Conservation (phyloP, 2,329 filamentous ascomycete species). For the Simplicillium aogashimaense region DNA sequence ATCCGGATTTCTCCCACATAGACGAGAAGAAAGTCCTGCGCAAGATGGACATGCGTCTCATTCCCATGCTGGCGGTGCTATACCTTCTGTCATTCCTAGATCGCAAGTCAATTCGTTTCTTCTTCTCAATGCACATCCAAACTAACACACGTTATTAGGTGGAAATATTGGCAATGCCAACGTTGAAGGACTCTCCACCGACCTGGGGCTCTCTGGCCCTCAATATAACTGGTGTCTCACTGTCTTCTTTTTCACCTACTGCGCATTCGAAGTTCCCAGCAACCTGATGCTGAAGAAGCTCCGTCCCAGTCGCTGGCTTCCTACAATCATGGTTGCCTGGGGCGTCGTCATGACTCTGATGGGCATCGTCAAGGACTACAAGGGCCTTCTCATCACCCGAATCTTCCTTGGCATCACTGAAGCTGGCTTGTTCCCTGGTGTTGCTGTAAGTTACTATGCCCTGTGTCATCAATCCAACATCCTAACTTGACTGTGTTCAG, state of each 20-base stretch:
- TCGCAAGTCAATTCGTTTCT: constrained; percentile 21
- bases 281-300: constrained; percentile 68
- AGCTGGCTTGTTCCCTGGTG: constrained; percentile 56
- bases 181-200: constrained; percentile 35
- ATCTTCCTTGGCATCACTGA: constrained; percentile 58
- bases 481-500: constrained; percentile 9
- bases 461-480: background rate
- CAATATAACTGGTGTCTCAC: constrained; percentile 58
- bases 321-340: constrained; percentile 62
- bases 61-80: constrained; percentile 55
- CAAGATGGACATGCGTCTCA: constrained; percentile 44
- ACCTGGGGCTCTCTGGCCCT: background rate
- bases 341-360: constrained; percentile 38
- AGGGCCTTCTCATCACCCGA: constrained; percentile 36
- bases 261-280: constrained; percentile 63
- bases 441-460: constrained; percentile 34
- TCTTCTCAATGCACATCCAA: background rate
- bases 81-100: constrained; percentile 64
- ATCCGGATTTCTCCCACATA: constrained; percentile 21
- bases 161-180: constrained; percentile 60
- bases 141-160: constrained; percentile 16
- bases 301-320: constrained; percentile 64
- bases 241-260: constrained; percentile 73
- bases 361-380: constrained; percentile 39
- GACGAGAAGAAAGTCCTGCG: constrained; percentile 49